Conservation (phyloP, 352 stramenopile genomes). For the Phytopythium vexans region DNA sequence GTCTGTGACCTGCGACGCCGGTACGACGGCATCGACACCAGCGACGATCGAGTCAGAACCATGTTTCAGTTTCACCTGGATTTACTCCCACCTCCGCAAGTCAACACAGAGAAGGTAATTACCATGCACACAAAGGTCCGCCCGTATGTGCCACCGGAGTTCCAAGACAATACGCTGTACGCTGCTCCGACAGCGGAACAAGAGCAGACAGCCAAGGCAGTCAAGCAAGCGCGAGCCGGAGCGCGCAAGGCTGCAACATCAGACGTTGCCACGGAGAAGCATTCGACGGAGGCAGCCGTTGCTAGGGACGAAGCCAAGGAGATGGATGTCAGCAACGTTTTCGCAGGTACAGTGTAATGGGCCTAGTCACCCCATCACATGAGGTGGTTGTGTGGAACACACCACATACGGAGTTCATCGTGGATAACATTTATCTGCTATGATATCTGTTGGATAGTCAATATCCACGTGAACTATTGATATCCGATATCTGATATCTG, state of each 20-base stretch:
- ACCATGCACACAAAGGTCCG: slow-evolving; percentile 9
- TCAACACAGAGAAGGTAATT: slow-evolving; percentile 11
- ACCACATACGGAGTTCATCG: too few species aligned
- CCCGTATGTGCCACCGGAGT: slow-evolving; percentile 11
- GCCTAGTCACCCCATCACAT: too few species aligned
- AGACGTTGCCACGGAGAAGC: too few species aligned
- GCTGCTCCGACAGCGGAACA: slow-evolving; percentile 2
- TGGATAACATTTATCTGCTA: too few species aligned
- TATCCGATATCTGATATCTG: too few species aligned
- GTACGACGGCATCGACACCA: slow-evolving; percentile 3
- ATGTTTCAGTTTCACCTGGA: background rate
- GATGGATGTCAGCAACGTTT: too few species aligned
- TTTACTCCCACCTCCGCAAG: background rate
- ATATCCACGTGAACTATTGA: too few species aligned
- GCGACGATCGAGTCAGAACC: too few species aligned
- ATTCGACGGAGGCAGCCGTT: background rate
- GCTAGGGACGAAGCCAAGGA: background rate
- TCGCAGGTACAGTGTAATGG: too few species aligned
- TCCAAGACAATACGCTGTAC: slow-evolving; percentile 7
- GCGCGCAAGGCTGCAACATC: too few species aligned
- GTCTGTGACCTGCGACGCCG: slow-evolving; percentile 3
- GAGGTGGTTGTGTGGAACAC: too few species aligned
- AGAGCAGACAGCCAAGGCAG: background rate
- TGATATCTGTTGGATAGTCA: too few species aligned
- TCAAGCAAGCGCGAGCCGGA: slow-evolving; percentile 9